phyloP scores from a whole-genome alignment of 108 stramenopile genomes.

The Bacterosira constricta region DNA sequence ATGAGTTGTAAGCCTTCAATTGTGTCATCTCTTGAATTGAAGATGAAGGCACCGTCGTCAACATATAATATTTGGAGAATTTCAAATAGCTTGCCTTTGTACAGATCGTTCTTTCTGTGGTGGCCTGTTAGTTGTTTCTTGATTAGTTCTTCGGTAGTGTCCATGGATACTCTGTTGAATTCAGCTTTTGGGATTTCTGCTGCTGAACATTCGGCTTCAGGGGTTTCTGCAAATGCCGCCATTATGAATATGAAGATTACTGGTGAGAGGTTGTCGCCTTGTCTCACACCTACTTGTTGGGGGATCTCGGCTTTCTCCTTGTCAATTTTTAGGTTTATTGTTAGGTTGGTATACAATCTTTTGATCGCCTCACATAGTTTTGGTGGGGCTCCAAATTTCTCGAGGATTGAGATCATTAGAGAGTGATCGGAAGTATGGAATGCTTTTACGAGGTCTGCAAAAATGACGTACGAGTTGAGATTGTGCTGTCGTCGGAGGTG shows the following conservation, averaged over 20 bases:
- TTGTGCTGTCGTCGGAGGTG: slow-evolving; percentile 16
- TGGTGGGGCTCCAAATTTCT: slow-evolving; percentile 14
- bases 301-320: not conserved
- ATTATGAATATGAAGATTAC: slow-evolving; percentile 28
- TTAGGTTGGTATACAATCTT: not conserved
- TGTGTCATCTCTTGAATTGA: not conserved
- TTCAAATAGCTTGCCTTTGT: too few species aligned
- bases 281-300: slow-evolving; percentile 23
- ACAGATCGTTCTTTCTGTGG: too few species aligned
- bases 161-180: not conserved
- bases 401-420: slow-evolving; percentile 10
- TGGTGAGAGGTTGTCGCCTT: slow-evolving; percentile 35
- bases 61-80: slow-evolving; percentile 6
- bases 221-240: slow-evolving; percentile 12
- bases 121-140: not conserved
- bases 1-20: not conserved
- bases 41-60: slow-evolving; percentile 9
- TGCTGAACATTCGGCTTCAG: not conserved
- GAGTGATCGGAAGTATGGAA: slow-evolving; percentile 27
- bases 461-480: slow-evolving; percentile 7
- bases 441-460: slow-evolving; percentile 36
- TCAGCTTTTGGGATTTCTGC: not conserved
- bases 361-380: not conserved
- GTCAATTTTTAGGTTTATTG: slow-evolving; percentile 4
- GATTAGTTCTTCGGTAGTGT: not conserved